A percentile compares a stretch with the other conserved stretches of the same genome.
phyloP scores from a whole-genome alignment of 768 basidiomycete genomes.

The Xanthoconium purpureum region DNA sequence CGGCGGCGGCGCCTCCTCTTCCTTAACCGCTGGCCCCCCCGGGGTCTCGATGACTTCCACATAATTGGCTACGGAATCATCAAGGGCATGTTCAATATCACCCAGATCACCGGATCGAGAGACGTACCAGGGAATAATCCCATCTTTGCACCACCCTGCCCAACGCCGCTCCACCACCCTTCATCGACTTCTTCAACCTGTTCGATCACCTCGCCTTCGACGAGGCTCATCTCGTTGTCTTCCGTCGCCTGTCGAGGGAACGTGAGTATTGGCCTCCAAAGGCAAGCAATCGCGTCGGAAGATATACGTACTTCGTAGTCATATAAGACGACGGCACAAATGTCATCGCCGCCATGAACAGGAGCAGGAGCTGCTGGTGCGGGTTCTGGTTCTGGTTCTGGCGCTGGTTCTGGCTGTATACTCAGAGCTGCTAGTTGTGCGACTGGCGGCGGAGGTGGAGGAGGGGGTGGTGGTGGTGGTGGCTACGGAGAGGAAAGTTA shows the following conservation, averaged over 20 bases:
- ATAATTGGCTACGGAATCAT: constrained; percentile 65
- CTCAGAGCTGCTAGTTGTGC: constrained; percentile 29
- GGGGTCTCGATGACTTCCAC: constrained; percentile 67
- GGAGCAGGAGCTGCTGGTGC: constrained; percentile 11
- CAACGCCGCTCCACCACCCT: constrained; percentile 89
- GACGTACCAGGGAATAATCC: constrained; percentile 82
- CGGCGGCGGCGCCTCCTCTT: constrained; percentile 48
- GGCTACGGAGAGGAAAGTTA: constrained; percentile 1
- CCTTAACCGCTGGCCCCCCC: constrained; percentile 36
- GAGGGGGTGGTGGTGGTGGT: constrained; percentile 41
- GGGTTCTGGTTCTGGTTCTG: constrained; percentile 33
- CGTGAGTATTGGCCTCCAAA: not conserved
- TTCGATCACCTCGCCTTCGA: constrained; percentile 79
- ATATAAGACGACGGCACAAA: constrained; percentile 74
- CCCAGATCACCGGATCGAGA: not conserved
- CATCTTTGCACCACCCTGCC: constrained; percentile 56
- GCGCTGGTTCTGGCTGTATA: constrained; percentile 33
- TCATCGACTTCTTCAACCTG: constrained; percentile 83
- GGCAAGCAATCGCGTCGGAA: not conserved
- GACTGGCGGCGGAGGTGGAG: constrained; percentile 46
- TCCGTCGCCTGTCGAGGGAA: constrained; percentile 55
- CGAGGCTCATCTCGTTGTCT: constrained; percentile 80
- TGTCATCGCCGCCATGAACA: constrained; percentile 38
- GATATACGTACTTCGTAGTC: constrained; percentile 61
- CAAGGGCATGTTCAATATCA: not conserved